Evolutionary conservation across 2,329 filamentous ascomycete genomes (phyloP).

Genomic region (Aspergillus sp.): DNA sequence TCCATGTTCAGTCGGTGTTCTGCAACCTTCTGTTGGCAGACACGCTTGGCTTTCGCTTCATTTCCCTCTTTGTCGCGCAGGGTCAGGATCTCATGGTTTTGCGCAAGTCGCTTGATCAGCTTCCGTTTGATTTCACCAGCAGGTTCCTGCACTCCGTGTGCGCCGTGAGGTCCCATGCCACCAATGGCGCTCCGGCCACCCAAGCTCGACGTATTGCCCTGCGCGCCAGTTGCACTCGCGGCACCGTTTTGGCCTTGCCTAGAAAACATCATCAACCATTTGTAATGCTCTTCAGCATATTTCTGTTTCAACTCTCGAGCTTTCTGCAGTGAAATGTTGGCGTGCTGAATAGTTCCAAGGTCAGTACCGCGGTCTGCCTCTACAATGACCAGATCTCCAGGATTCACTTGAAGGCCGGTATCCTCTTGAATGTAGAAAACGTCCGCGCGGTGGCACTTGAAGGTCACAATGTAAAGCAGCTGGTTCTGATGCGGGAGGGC

Average conservation of each 20-base stretch:
- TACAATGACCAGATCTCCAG: constrained; percentile 92
- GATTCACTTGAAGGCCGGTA: constrained; percentile 84
- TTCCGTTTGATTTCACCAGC: constrained; percentile 85
- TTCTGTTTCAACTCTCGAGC: constrained; percentile 89
- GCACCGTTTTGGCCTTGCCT: constrained; percentile 61
- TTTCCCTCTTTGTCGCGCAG: constrained; percentile 95
- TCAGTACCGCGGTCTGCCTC: constrained; percentile 97
- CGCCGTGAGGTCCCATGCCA: constrained; percentile 73
- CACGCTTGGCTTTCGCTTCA: constrained; percentile 94
- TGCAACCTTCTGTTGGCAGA: constrained; percentile 94
- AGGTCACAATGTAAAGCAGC: constrained; percentile 75
- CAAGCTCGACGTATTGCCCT: constrained; percentile 62
- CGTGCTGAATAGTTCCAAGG: constrained; percentile 84
- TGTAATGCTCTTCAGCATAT: constrained; percentile 93
- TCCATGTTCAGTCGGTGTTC: constrained; percentile 97
- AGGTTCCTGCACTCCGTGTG: constrained; percentile 71
- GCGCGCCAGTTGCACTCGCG: constrained; percentile 40
- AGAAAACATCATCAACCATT: constrained; percentile 99
- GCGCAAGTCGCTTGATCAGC: constrained; percentile 92
- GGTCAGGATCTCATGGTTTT: constrained; percentile 83
- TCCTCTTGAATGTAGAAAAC: constrained; percentile 97
- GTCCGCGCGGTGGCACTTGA: constrained; percentile 93
- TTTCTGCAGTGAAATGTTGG: constrained; percentile 82
- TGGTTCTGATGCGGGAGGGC: constrained; percentile 43
- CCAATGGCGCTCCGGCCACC: constrained; percentile 70